Base-by-base conservation (phyloP, 495 filamentous ascomycete genomes). In the Massariosphaeria phaeospora region DNA sequence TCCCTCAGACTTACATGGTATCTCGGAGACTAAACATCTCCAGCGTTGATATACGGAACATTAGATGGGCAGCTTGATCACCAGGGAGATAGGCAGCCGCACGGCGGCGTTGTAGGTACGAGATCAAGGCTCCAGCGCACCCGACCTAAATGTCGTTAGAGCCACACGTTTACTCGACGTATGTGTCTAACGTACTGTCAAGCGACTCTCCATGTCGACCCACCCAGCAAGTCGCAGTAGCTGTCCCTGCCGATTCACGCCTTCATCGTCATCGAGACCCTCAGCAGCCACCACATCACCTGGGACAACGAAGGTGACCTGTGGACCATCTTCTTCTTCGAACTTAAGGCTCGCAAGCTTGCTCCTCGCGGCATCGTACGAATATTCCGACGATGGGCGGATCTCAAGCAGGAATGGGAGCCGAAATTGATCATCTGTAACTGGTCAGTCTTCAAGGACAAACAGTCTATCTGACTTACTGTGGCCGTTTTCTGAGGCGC, bases 71-170 rank as follows among this genome's bases (percentile, higher is more conserved):
- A 29, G 71, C 74, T n/a, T 68, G 61, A 40, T 82, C 79, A 6
- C 77, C 75, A 10, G 82, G 75, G 11, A 79, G 67, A 57, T 78
- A 79, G 34, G 80, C 76, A 0, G 77, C 76, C 11, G 82, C 75
- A 68, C 78, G 80, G 48, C 84, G 79, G 49, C 88, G 78, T 62
- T 89, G 82, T 10, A 97, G 64, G 54, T 94, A 89, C 3, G 79
- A 78, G 29, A 98, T 74, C 13, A 98, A 72, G 13, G 90, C 91
- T 26, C 94, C 90, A 27, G 85, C 85, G 65, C 93, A 97, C 0
- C 91, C 89, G 34, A 71, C 59, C 68, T 70, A 38, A 41, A 23
- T 23, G n/a, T 2, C 9, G 21, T 63, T 11, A 61, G 48, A 29
- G 11, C 42, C 21, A 29, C n/a, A n/a, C n/a, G 18, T 18, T 15